Base-by-base conservation (phyloP, 1,284 basidiomycete species). In the Cystobasidium pallidum region DNA sequence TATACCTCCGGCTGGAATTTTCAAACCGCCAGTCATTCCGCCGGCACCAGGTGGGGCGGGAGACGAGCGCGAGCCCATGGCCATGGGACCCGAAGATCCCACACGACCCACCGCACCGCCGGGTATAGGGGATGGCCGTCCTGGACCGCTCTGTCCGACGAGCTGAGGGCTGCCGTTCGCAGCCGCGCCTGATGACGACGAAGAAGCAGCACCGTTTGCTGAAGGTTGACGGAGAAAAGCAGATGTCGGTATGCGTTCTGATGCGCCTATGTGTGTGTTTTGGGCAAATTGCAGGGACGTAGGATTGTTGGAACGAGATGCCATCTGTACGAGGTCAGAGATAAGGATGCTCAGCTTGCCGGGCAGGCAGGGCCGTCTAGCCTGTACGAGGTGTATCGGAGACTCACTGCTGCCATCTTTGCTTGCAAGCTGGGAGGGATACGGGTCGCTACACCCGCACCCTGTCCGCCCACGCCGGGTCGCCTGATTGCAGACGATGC, bases 381-480 rank as follows among this genome's bases (percentile, higher is more conserved):
- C 57, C 19, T 11, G 30, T 24, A 30, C 17, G 54, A 57, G n/a
- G n/a, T n/a, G n/a, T 24, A 3, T 7, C 36, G 3, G 17, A 13
- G 30, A 84, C 88, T 78, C 76, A 91, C 89, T 24, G 89, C 91
- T 66, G 91, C 91, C 87, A 97, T 91, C 84, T 94, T 96, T 73
- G 91, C 91, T 80, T 94, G 92, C 66, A 98, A 85, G 65, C 88
- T 87, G 0, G 94, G 92, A 0, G 94, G 94, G 75, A 95, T 80
- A 52, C 78, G 80, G 77, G 80, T 79, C 49, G 39, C 75, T 30
- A 71, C 47, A 30, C 59, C 58, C 7, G 62, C 68, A 54, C 75
- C 76, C 15, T 52, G 59, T 10, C 57, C 67, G 30, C 67, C 67
- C 41, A 49, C 61, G n/a, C 77, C 79, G 15, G 75, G 76, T 26